Conservation (phyloP, 75 land plant genomes). For the Cryptomeria japonica region DNA sequence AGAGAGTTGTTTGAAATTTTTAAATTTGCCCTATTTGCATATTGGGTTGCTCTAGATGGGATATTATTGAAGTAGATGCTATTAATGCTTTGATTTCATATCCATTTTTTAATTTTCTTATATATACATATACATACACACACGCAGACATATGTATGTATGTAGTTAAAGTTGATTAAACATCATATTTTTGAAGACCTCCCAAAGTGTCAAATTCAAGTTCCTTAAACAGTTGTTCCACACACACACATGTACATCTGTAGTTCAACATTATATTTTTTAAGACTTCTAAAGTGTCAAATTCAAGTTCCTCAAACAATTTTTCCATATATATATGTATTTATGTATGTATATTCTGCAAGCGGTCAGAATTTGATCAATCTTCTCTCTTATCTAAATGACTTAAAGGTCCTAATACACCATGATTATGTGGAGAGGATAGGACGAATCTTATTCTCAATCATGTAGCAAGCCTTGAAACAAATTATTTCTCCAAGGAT, state of each 20-base stretch:
- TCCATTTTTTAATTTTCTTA: not conserved
- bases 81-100: not conserved
- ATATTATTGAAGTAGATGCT: not conserved
- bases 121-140: too few relatives aligned
- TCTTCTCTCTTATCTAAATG: not conserved
- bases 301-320: too few relatives aligned
- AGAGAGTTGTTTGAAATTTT: not conserved
- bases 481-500: not conserved
- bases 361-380: not conserved
- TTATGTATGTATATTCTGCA: not conserved
- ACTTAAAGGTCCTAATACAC: not conserved
- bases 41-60: not conserved
- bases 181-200: too few relatives aligned
- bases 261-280: too few relatives aligned
- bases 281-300: too few relatives aligned
- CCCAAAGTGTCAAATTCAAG: too few relatives aligned
- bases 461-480: not conserved
- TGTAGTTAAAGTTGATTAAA: too few relatives aligned
- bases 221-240: too few relatives aligned
- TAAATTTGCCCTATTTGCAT: not conserved
- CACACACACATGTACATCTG: too few relatives aligned
- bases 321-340: too few relatives aligned
- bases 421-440: not conserved
- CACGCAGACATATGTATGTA: too few relatives aligned
- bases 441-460: not conserved